These are phyloP conservation scores for Populus nigra DNA, from an alignment of 345 rosid species.

Conservation along the genomic window DNA sequence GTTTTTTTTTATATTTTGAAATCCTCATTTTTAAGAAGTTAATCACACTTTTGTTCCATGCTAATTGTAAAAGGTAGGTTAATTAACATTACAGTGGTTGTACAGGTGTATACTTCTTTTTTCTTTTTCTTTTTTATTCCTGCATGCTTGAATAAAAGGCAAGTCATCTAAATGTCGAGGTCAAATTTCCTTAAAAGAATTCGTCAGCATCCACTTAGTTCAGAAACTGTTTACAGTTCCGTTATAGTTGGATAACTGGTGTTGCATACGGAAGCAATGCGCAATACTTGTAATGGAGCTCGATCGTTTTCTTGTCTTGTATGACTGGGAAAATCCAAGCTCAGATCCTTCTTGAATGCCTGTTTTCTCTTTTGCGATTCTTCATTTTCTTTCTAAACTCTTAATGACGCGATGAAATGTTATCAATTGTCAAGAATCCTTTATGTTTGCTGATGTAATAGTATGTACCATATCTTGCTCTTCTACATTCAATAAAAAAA, in stretches of 20 bases:
- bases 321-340: conserved; percentile 3
- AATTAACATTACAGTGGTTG: background rate
- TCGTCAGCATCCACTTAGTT: background rate
- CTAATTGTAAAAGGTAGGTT: background rate
- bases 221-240: background rate
- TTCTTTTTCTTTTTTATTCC: background rate
- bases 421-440: background rate
- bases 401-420: background rate
- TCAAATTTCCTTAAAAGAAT: background rate
- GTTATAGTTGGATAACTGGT: background rate
- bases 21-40: background rate
- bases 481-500: background rate
- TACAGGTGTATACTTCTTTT: background rate
- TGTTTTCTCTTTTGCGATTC: conserved; percentile 1
- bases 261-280: conserved; percentile 10
- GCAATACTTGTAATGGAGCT: background rate
- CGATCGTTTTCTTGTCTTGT: conserved; percentile 4
- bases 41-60: background rate
- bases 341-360: conserved; percentile 6
- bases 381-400: conserved; percentile 11
- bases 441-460: conserved; percentile 8
- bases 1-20: background rate
- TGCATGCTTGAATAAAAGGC: background rate
- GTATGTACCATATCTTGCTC: background rate
- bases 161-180: background rate